Evolutionary conservation across 306 rosid species (phyloP).

Genomic region (Arachis stenosperma): DNA sequence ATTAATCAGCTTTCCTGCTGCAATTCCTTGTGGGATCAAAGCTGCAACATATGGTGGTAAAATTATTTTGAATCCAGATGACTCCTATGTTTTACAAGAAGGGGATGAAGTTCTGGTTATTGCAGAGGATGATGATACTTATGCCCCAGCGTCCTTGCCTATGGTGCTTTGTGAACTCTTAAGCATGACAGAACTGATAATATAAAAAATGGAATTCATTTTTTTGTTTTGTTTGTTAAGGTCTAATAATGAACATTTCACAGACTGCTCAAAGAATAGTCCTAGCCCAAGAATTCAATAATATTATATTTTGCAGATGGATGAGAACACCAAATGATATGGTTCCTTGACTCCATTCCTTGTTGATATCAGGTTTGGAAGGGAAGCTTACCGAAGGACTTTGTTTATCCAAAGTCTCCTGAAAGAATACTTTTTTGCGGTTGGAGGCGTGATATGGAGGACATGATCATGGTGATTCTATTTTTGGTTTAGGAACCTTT

Average conservation of each 20-base stretch:
- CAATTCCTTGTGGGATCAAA: conserved; percentile 95
- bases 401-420: conserved; percentile 68
- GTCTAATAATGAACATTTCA: conserved; percentile 54
- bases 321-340: conserved; percentile 59
- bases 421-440: conserved; percentile 90
- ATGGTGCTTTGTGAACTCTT: conserved; percentile 61
- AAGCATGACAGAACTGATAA: conserved; percentile 18
- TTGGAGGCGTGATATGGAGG: conserved; percentile 98
- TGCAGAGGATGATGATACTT: conserved; percentile 94
- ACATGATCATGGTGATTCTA: conserved; percentile 85
- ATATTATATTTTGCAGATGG: conserved; percentile 51
- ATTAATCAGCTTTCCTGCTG: conserved; percentile 79
- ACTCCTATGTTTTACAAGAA: conserved; percentile 78
- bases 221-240: conserved; percentile 47
- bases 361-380: conserved; percentile 84
- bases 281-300: conserved; percentile 47
- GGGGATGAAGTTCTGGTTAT: conserved; percentile 90
- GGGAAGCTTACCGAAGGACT: conserved; percentile 86
- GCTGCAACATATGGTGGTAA: conserved; percentile 77
- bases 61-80: conserved; percentile 82
- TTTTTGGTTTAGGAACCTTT: neutral
- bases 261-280: conserved; percentile 52
- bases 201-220: conserved; percentile 38
- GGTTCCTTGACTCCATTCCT: conserved; percentile 34
- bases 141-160: conserved; percentile 79